Base-by-base conservation (phyloP, 169 alveolate species). In the Plasmodium coatneyi region DNA sequence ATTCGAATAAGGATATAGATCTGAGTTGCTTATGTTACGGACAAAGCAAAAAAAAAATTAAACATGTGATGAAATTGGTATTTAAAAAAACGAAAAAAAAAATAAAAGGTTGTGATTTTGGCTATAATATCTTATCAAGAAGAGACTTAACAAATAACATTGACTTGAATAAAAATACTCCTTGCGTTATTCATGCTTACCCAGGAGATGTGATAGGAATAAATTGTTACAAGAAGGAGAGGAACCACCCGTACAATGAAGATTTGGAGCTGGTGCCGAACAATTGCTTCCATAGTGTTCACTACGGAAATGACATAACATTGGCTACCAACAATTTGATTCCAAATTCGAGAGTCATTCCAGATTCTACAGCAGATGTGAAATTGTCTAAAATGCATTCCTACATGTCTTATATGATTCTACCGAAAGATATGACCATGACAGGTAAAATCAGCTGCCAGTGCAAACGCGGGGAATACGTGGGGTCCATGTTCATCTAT, bases 41-140 rank as follows among this genome's bases (percentile, higher is more conserved):
- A 46, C 79, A 72, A 25, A 5, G 19, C 7, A 36, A 83, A 5
- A n/a, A 34, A 32, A 12, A 71, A 19, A n/a, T 71, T 25, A 84
- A 84, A 25, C 83, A 84, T 71, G 56, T 84, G 79, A 84, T 84
- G 84, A 84, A 71, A 84, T 71, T 84, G 36, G 79, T 39, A 43
- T 71, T 71, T 71, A 84, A 72, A 71, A 84, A 84, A 71, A 84
- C 83, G 36, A 34, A 34, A 5, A 84, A 84, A 43, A 84, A 84
- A 84, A 86, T 76, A n/a, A 86, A 86, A 39, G 93, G 93, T 34
- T 86, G 93, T 52, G 93, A 86, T 74, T 86, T 86, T 74, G 93
- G 93, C 19, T 72, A 86, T 86, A 86, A 86, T 34, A 32, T 74
- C 0, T 25, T 41, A n/a, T 74, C 79, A 3, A 72, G 46, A 76